These are phyloP conservation scores for Oenanthe javanica DNA, from an alignment of 140 eudicot species.

Conservation along the genomic window DNA sequence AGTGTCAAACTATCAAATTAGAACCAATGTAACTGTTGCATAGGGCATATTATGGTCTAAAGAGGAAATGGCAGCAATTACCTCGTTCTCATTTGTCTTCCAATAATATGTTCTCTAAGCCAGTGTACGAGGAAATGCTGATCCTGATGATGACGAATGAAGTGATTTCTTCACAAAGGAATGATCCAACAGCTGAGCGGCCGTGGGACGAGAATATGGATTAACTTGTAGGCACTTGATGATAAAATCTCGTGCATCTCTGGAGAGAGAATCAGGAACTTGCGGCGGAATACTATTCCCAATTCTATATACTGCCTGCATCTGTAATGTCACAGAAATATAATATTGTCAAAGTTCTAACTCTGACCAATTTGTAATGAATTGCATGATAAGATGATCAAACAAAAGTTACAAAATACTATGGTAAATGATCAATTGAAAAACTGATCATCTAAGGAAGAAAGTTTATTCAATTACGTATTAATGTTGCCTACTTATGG, in stretches of 20 bases:
- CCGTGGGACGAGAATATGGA: constrained; percentile 71
- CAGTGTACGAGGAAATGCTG: constrained; percentile 33
- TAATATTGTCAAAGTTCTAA: constrained; percentile 7
- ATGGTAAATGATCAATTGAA: neutral
- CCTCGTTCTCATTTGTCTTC: neutral
- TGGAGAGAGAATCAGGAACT: constrained; percentile 57
- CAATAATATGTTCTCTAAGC: neutral
- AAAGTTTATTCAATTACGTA: neutral
- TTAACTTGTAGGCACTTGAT: constrained; percentile 53
- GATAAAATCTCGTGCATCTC: constrained; percentile 68
- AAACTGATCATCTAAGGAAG: neutral
- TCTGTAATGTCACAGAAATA: constrained; percentile 34
- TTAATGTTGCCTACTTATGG: neutral
- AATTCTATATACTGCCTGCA: constrained; percentile 70
- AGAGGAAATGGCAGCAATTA: neutral
- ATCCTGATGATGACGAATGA: constrained; percentile 23
- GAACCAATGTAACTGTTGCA: neutral
- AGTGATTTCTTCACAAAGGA: constrained; percentile 62
- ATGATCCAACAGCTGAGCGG: constrained; percentile 75
- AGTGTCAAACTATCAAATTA: neutral
- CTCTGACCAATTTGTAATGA: neutral
- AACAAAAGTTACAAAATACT: neutral
- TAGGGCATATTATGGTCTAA: neutral
- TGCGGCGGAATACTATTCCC: constrained; percentile 71
- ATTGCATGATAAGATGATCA: neutral